phyloP scores from a whole-genome alignment of 148 eudicot genomes.

The Amaranthus hypochondriacus region DNA sequence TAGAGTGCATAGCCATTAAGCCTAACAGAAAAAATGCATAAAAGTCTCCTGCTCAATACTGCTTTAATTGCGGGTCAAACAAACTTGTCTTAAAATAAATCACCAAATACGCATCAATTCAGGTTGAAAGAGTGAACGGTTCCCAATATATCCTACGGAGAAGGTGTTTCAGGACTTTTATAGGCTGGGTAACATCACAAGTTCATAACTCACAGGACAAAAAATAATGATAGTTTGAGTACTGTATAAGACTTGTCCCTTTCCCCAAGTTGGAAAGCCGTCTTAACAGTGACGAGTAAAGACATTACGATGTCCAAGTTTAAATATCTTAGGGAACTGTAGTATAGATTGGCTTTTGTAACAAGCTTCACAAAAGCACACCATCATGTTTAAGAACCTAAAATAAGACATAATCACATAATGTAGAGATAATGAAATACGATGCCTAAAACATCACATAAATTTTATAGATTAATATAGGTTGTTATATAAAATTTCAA shows the following conservation, averaged over 20 bases:
- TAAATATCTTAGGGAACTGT: not conserved
- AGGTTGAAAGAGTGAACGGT: not conserved
- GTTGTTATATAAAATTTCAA: not conserved
- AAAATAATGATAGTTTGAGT: not conserved
- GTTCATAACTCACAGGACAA: not conserved
- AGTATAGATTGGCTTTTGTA: not conserved
- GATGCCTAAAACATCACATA: not conserved
- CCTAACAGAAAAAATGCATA: not conserved
- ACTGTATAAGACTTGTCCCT: not conserved
- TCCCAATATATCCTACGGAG: not conserved
- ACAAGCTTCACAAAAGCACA: not conserved
- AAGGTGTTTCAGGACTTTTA: not conserved
- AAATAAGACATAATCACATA: not conserved
- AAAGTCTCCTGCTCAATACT: not conserved
- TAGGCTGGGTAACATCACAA: not conserved
- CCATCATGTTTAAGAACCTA: not conserved
- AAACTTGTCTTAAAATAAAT: not conserved
- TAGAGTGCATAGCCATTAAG: not conserved
- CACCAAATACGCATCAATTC: not conserved
- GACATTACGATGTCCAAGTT: not conserved
- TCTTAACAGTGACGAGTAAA: not conserved
- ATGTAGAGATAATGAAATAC: too few relatives aligned
- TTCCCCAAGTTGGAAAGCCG: not conserved
- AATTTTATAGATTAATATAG: not conserved
- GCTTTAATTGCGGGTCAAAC: not conserved